These are phyloP conservation scores for Lathyrus aphaca DNA, from an alignment of 306 rosid genomes.

Conservation along the genomic window DNA sequence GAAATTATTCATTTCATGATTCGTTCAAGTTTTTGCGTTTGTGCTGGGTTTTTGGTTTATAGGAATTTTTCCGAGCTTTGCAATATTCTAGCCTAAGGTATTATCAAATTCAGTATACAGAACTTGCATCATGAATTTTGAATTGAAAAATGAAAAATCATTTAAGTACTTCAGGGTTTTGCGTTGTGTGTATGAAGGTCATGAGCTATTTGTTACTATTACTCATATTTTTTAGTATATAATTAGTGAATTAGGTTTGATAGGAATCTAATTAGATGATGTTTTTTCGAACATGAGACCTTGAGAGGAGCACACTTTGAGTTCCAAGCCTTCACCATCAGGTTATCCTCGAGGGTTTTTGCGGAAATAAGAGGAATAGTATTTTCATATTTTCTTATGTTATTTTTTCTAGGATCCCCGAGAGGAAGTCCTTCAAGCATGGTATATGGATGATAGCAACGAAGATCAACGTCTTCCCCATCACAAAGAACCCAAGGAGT, in stretches of 20 bases:
- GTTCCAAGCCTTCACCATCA: too few species aligned
- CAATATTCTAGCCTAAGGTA: too few species aligned
- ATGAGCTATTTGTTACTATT: neutral
- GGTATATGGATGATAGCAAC: constrained; percentile 94
- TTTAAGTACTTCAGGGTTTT: constrained; percentile 12
- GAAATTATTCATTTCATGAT: neutral
- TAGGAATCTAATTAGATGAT: neutral
- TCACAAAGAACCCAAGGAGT: constrained; percentile 86
- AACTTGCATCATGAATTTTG: neutral
- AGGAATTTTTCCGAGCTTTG: neutral
- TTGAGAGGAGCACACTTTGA: too few species aligned
- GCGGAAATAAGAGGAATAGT: neutral
- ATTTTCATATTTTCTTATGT: constrained; percentile 27
- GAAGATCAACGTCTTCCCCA: constrained; percentile 97
- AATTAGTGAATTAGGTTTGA: neutral
- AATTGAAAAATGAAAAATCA: neutral
- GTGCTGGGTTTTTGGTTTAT: neutral
- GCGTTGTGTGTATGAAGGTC: neutral
- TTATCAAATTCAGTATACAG: too few species aligned
- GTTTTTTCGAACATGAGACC: too few species aligned
- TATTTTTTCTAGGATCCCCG: constrained; percentile 68
- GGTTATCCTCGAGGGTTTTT: too few species aligned
- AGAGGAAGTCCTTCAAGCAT: constrained; percentile 95
- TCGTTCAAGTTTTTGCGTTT: neutral
- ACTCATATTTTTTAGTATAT: neutral